Evolutionary conservation across 108 stramenopile species (phyloP).

Genomic region (Skeletonema potamos): DNA sequence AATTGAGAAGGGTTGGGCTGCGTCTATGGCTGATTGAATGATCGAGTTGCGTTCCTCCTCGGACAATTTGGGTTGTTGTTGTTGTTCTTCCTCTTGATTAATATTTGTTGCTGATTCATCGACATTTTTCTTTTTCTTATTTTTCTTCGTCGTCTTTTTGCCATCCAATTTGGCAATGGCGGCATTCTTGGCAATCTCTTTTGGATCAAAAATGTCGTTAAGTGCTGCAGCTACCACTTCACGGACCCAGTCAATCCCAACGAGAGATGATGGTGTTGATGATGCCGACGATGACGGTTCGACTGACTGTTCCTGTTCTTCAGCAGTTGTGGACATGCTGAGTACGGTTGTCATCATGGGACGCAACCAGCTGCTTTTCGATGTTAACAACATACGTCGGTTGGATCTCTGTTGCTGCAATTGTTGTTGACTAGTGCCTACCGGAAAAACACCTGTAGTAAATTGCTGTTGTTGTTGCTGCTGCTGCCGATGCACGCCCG

Average conservation of each 20-base stretch:
- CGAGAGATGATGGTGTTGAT: conserved; percentile 17
- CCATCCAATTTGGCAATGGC: conserved; percentile 71
- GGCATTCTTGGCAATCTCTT: conserved; percentile 65
- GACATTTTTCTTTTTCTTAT: conserved; percentile 42
- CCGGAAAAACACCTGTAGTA: background rate
- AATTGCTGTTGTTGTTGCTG: background rate
- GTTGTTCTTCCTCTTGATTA: conserved; percentile 12
- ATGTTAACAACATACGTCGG: background rate
- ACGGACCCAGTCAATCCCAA: conserved; percentile 66
- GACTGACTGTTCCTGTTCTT: background rate
- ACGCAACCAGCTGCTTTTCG: background rate
- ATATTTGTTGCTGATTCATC: background rate
- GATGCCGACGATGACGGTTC: background rate
- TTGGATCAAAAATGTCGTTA: conserved; percentile 77
- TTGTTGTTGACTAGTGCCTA: background rate
- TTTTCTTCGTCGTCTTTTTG: conserved; percentile 70
- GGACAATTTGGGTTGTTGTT: conserved; percentile 29
- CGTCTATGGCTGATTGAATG: conserved; percentile 53
- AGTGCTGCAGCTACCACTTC: conserved; percentile 62
- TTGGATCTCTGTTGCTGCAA: background rate
- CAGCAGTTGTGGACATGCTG: background rate
- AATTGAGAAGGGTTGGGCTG: conserved; percentile 61
- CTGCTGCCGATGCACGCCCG: background rate
- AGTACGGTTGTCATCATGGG: background rate
- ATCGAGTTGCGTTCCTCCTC: conserved; percentile 68